A percentile compares a stretch with the other conserved stretches of the same genome.
Conservation (phyloP, 2,329 filamentous ascomycete species). For the Botryotinia convoluta region DNA sequence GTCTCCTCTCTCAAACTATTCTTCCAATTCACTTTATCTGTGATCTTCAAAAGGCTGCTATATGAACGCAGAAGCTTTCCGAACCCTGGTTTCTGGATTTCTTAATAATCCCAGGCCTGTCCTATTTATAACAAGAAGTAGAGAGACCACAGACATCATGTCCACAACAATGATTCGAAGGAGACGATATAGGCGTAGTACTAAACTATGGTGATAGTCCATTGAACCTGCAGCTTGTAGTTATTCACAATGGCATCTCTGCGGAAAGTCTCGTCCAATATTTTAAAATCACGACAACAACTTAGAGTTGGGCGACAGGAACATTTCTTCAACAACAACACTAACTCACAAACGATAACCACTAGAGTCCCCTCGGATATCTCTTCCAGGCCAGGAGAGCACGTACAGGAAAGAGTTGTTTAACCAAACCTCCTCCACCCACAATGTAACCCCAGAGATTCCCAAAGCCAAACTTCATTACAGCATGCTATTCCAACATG, state of each 20-base stretch:
- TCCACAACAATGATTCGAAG: not conserved
- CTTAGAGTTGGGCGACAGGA: fast-evolving
- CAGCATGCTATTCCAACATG: not conserved
- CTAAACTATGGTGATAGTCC: not conserved
- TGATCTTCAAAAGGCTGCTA: not conserved
- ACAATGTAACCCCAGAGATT: fast-evolving
- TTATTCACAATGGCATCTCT: not conserved
- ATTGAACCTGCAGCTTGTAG: not conserved
- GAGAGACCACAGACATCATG: fast-evolving
- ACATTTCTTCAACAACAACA: not conserved
- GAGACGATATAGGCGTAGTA: fast-evolving
- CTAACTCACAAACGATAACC: not conserved
- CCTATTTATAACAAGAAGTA: not conserved
- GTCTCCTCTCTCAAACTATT: fast-evolving
- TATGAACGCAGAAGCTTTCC: not conserved
- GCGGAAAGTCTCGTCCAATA: not conserved
- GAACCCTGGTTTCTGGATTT: not conserved
- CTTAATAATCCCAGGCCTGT: fast-evolving
- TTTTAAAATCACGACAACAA: not conserved
- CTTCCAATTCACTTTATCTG: too few relatives aligned
- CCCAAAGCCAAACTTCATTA: not conserved
- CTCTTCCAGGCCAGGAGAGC: not conserved
- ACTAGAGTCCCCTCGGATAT: not conserved
- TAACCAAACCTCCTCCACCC: not conserved
- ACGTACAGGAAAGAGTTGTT: not conserved